Conservation (phyloP, 2,329 filamentous ascomycete species). For the Penicillium olsonii region DNA sequence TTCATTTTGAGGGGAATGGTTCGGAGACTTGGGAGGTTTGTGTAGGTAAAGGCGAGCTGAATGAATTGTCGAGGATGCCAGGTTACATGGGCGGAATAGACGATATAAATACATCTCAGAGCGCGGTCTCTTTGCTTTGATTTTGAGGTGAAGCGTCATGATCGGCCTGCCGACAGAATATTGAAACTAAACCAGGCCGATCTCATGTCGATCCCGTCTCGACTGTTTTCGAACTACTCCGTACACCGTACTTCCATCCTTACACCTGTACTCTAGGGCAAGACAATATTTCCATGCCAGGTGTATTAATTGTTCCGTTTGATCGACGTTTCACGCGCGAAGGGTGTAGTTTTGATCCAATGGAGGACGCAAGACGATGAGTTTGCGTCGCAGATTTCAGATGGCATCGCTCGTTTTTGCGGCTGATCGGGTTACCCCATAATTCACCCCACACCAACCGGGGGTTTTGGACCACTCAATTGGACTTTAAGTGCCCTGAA, state of each 20-base stretch:
- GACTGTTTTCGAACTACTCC: not conserved
- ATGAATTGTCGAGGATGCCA: not conserved
- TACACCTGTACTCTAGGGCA: too few relatives aligned
- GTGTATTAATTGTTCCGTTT: too few relatives aligned
- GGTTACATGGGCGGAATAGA: not conserved
- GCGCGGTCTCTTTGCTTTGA: not conserved
- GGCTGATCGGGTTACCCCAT: not conserved
- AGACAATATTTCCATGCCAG: too few relatives aligned
- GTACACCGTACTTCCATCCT: too few relatives aligned
- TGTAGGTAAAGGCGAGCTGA: not conserved
- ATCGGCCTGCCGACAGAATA: not conserved
- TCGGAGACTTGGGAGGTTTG: not conserved
- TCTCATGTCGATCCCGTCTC: not conserved
- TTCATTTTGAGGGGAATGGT: not conserved
- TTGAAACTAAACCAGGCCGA: not conserved
- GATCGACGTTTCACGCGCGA: too few relatives aligned
- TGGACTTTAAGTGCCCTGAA: not conserved
- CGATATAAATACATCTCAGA: not conserved
- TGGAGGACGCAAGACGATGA: too few relatives aligned
- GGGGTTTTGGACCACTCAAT: not conserved
- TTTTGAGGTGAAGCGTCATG: not conserved
- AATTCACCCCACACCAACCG: not conserved
- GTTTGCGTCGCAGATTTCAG: not conserved
- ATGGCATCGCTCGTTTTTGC: not conserved
- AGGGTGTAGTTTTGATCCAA: too few relatives aligned